Evolutionary conservation across 2,329 filamentous ascomycete genomes (phyloP).

Genomic region (Phialemoniopsis sp.): DNA sequence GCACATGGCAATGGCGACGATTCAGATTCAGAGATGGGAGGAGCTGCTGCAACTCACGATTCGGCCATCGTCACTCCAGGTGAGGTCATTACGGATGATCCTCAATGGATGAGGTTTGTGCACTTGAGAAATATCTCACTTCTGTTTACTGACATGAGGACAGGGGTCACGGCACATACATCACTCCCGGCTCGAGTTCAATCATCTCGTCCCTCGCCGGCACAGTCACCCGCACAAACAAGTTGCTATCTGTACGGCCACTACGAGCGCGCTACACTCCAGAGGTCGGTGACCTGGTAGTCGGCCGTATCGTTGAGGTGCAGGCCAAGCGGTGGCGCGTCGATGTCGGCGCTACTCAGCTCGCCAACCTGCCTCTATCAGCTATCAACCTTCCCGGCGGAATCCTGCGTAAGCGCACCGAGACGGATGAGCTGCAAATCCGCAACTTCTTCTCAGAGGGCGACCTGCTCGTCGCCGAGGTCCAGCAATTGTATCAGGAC

Average conservation of each 20-base stretch:
- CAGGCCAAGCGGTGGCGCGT: constrained; percentile 92
- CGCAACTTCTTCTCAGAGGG: constrained; percentile 96
- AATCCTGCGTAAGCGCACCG: constrained; percentile 84
- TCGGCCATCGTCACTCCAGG: constrained; percentile 78
- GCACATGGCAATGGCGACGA: constrained; percentile 11
- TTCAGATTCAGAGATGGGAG: constrained; percentile 39
- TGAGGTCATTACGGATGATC: constrained; percentile 80
- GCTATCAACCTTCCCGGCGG: constrained; percentile 94
- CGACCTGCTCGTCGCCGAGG: constrained; percentile 89
- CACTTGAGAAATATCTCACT: neutral
- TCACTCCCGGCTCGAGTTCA: constrained; percentile 54
- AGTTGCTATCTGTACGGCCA: constrained; percentile 86
- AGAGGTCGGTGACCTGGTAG: constrained; percentile 92
- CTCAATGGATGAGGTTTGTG: constrained; percentile 88
- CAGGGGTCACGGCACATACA: constrained; percentile 90
- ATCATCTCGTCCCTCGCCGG: constrained; percentile 91
- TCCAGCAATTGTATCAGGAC: constrained; percentile 83
- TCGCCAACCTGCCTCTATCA: constrained; percentile 79
- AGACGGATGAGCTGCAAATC: constrained; percentile 96
- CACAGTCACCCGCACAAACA: constrained; percentile 90
- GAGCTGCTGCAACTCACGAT: constrained; percentile 34
- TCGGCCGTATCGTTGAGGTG: constrained; percentile 93
- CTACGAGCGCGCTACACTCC: constrained; percentile 90
- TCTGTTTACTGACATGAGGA: neutral
- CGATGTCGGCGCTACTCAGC: constrained; percentile 82